phyloP scores from a whole-genome alignment of 768 basidiomycete species.

The Rhodosporidiobolus sp. region DNA sequence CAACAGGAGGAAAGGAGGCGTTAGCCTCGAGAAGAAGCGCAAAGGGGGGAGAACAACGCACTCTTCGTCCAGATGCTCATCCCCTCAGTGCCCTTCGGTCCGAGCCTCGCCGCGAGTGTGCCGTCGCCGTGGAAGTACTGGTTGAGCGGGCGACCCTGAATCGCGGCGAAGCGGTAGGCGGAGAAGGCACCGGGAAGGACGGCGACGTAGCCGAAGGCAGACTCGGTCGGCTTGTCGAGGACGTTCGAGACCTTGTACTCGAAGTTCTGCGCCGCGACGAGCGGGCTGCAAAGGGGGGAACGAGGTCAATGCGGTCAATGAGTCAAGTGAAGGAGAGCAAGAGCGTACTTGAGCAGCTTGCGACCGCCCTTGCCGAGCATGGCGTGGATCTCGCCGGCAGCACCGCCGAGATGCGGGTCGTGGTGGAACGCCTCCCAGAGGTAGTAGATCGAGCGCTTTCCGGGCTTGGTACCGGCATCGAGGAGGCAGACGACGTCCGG shows the following conservation, averaged over 20 bases:
- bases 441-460: conserved; percentile 91
- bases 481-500: conserved; percentile 89
- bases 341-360: conserved; percentile 74
- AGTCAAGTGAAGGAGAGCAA: neutral
- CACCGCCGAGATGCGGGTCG: conserved; percentile 43
- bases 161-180: conserved; percentile 89
- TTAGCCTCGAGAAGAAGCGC: neutral
- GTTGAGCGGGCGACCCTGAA: conserved; percentile 71
- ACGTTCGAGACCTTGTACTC: conserved; percentile 94
- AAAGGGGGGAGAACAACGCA: neutral
- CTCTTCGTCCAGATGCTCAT: conserved; percentile 49
- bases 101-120: conserved; percentile 84
- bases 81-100: conserved; percentile 87
- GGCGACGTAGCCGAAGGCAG: conserved; percentile 75
- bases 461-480: conserved; percentile 95
- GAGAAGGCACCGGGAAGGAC: conserved; percentile 73
- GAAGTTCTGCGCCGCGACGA: conserved; percentile 85
- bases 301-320: no score
- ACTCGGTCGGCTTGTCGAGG: conserved; percentile 89
- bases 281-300: conserved; percentile 52
- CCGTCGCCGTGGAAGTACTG: conserved; percentile 58
- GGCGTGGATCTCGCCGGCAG: conserved; percentile 54
- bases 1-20: neutral
- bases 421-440: conserved; percentile 76
- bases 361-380: conserved; percentile 84